A percentile compares a stretch with the other conserved stretches of the same genome.
These are phyloP conservation scores for Pistacia integerrima DNA, from an alignment of 345 rosid genomes.

Conservation along the genomic window DNA sequence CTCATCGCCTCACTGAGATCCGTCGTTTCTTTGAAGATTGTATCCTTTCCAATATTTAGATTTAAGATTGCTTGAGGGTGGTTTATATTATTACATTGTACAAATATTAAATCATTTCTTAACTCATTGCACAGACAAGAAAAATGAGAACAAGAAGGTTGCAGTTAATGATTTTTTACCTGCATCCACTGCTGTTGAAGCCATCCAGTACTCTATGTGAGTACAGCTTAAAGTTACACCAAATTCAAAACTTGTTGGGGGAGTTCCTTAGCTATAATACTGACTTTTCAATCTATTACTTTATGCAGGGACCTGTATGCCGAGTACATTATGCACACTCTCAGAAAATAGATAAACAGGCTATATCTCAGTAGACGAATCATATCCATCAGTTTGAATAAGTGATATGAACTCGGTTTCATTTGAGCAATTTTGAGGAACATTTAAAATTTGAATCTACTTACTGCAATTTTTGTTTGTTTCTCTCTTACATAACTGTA, in stretches of 20 bases:
- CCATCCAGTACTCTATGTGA: constrained; percentile 88
- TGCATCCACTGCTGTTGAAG: constrained; percentile 59
- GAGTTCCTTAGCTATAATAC: not conserved
- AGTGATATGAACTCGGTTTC: constrained; percentile 13
- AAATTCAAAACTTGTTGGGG: no score
- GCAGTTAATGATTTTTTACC: constrained; percentile 93
- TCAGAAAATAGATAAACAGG: constrained; percentile 52
- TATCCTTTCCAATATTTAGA: constrained; percentile 37
- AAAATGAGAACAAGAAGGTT: constrained; percentile 94
- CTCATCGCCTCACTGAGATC: constrained; percentile 90
- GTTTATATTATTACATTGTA: no score
- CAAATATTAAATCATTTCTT: constrained; percentile 15
- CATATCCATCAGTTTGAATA: constrained; percentile 7
- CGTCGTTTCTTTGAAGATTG: constrained; percentile 97
- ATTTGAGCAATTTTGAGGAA: not conserved
- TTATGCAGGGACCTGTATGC: constrained; percentile 87
- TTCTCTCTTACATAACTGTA: no score
- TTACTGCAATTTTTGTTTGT: not conserved
- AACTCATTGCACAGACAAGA: constrained; percentile 63
- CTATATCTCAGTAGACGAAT: not conserved
- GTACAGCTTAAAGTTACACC: constrained; percentile 9
- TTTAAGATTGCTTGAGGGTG: not conserved
- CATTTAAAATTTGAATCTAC: no score
- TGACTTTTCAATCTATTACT: constrained; percentile 14
- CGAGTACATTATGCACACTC: constrained; percentile 67